phyloP scores from a whole-genome alignment of 768 basidiomycete genomes.

The Leccinum aurantiacum region DNA sequence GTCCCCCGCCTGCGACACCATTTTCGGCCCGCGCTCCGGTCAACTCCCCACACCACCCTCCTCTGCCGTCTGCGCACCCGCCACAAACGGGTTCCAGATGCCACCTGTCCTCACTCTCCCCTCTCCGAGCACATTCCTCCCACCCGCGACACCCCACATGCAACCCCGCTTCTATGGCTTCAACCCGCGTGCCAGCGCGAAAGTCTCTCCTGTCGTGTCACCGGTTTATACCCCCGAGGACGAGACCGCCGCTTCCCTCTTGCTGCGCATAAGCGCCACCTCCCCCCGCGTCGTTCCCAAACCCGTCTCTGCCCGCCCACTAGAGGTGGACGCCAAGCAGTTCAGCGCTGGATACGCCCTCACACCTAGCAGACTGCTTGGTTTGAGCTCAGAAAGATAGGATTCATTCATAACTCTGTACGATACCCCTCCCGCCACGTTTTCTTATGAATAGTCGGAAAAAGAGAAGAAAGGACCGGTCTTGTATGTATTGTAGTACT shows the following conservation, averaged over 20 bases:
- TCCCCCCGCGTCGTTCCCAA: slow-evolving; percentile 13
- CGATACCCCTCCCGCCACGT: not conserved
- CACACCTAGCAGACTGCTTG: slow-evolving; percentile 29
- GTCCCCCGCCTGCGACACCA: slow-evolving; percentile 34
- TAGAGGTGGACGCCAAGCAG: not conserved
- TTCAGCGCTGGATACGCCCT: slow-evolving; percentile 14
- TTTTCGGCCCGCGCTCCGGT: slow-evolving; percentile 13
- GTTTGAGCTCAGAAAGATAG: slow-evolving; percentile 19
- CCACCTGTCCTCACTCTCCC: slow-evolving; percentile 45
- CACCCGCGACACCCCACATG: slow-evolving; percentile 11
- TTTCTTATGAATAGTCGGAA: not conserved
- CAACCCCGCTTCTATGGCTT: slow-evolving; percentile 27
- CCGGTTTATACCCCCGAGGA: slow-evolving; percentile 52
- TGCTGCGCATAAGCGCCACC: slow-evolving; percentile 56
- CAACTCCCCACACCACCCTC: slow-evolving; percentile 59
- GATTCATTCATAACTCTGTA: not conserved
- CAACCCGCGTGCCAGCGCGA: slow-evolving; percentile 17
- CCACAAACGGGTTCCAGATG: slow-evolving; percentile 30
- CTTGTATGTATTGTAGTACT: slow-evolving; percentile 10
- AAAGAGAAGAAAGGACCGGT: not conserved
- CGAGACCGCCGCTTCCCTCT: slow-evolving; percentile 64
- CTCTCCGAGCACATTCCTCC: slow-evolving; percentile 28
- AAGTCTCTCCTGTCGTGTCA: slow-evolving; percentile 25
- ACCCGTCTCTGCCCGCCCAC: not conserved
- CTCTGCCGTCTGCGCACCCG: slow-evolving; percentile 51